A percentile compares a stretch with the other conserved stretches of the same genome.
These are phyloP conservation scores for Actinidia polygama DNA, from an alignment of 179 eudicot species.

Conservation along the genomic window DNA sequence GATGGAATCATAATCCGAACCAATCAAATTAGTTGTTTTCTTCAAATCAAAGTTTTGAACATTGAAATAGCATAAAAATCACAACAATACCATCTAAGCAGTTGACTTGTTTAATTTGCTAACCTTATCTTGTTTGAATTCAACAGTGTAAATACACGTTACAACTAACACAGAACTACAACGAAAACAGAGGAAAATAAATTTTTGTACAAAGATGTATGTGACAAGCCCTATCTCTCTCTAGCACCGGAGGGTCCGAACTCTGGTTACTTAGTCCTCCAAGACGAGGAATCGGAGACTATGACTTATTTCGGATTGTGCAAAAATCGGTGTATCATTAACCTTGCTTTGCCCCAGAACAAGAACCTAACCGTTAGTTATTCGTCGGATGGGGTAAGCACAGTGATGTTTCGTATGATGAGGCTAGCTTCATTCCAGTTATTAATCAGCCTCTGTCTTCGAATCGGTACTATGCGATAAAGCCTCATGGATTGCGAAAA, in stretches of 20 bases:
- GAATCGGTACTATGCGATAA: constrained; percentile 64
- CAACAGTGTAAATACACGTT: too few relatives aligned
- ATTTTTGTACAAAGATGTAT: constrained; percentile 65
- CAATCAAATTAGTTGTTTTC: too few relatives aligned
- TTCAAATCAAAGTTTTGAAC: too few relatives aligned
- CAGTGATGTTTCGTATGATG: constrained; percentile 10
- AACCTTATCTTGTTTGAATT: too few relatives aligned
- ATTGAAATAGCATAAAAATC: too few relatives aligned
- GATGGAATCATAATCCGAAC: too few relatives aligned
- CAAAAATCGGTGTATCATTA: constrained; percentile 42
- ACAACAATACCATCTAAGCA: too few relatives aligned
- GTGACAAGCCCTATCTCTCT: constrained; percentile 70
- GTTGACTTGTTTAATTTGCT: too few relatives aligned
- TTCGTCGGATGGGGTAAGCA: constrained; percentile 13
- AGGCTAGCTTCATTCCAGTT: constrained; percentile 58
- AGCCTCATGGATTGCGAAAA: constrained; percentile 48
- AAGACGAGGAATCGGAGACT: constrained; percentile 76
- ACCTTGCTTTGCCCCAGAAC: constrained; percentile 84
- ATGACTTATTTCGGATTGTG: constrained; percentile 66
- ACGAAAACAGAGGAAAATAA: too few relatives aligned
- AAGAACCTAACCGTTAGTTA: constrained; percentile 49
- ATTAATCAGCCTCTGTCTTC: constrained; percentile 64
- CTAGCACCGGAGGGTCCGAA: constrained; percentile 71
- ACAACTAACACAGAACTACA: too few relatives aligned
- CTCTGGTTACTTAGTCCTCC: constrained; percentile 62